Percentiles rank a stretch among this genome's conserved stretches.
phyloP scores from a whole-genome alignment of 2,329 filamentous ascomycete species.

The Penicillium sp. region DNA sequence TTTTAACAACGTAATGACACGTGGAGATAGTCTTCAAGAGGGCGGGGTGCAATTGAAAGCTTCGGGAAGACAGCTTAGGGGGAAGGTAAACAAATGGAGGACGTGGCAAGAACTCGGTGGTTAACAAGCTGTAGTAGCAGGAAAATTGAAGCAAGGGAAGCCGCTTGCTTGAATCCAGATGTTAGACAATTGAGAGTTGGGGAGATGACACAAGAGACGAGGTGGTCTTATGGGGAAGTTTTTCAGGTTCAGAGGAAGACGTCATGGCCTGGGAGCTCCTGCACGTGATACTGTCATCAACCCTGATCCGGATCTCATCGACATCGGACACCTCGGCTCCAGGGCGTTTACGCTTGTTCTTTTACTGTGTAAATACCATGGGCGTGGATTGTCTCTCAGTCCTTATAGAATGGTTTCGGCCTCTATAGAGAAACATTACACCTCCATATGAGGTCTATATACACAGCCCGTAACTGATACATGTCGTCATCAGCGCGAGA shows the following conservation, averaged over 20 bases:
- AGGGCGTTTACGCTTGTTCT: background rate
- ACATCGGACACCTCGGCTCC: background rate
- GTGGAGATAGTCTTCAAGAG: conserved; percentile 14
- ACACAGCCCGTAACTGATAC: background rate
- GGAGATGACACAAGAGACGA: conserved; percentile 42
- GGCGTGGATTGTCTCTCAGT: no score
- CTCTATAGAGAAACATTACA: no score
- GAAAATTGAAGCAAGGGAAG: background rate
- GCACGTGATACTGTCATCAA: conserved; percentile 22
- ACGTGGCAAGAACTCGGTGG: background rate
- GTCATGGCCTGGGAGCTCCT: conserved; percentile 26
- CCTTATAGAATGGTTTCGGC: no score
- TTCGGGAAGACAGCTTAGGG: conserved; percentile 13
- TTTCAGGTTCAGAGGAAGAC: conserved; percentile 28
- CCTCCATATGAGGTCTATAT: background rate
- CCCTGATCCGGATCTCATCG: background rate
- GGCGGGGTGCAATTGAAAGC: conserved; percentile 20
- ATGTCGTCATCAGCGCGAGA: conserved; percentile 1
- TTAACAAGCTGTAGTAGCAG: background rate
- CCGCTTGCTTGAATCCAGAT: conserved; percentile 11
- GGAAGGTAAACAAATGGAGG: conserved; percentile 16
- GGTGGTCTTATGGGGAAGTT: conserved; percentile 63
- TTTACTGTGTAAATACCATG: background rate
- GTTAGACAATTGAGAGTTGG: conserved; percentile 39
- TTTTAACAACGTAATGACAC: background rate